Percentiles rank a stretch among this genome's conserved stretches.
Conservation (phyloP, 768 basidiomycete genomes). For the Pisolithus albus region DNA sequence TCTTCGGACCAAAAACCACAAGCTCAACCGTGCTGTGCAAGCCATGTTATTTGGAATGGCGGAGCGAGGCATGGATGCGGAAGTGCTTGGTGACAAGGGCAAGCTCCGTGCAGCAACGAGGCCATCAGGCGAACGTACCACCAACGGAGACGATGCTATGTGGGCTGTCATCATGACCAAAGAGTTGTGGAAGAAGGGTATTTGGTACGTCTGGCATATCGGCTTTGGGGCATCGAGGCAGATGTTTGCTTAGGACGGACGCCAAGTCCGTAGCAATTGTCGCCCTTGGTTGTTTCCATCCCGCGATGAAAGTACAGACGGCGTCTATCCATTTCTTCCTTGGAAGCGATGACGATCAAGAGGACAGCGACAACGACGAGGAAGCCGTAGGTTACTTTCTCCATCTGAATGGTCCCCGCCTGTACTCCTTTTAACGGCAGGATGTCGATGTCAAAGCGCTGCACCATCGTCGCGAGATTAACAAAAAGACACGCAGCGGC, state of each 20-base stretch:
- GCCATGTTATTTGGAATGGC: conserved; percentile 95
- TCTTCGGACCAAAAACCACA: conserved; percentile 82
- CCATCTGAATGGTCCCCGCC: conserved; percentile 6
- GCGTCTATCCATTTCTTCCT: conserved; percentile 96
- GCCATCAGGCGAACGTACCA: conserved; percentile 32
- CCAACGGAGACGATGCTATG: conserved; percentile 80
- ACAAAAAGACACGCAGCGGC: conserved; percentile 82
- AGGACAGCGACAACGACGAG: conserved; percentile 69
- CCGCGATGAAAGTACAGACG: conserved; percentile 87
- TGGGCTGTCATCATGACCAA: conserved; percentile 94
- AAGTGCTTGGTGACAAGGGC: conserved; percentile 79
- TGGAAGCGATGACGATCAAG: conserved; percentile 73
- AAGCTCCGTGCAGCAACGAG: conserved; percentile 45
- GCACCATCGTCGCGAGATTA: conserved; percentile 84
- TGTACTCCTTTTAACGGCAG: conserved; percentile 25
- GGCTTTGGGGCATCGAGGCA: background rate
- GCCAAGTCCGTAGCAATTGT: conserved; percentile 90
- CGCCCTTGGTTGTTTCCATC: conserved; percentile 88
- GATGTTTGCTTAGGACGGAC: conserved; percentile 55
- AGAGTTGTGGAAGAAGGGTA: conserved; percentile 89
- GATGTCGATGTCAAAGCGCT: conserved; percentile 64
- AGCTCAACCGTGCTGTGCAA: conserved; percentile 92
- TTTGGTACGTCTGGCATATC: conserved; percentile 51
- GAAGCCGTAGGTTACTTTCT: conserved; percentile 27
- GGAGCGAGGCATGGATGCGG: conserved; percentile 81